Base-by-base conservation (phyloP, 352 stramenopile genomes). In the Paralagenidium karlingii region DNA sequence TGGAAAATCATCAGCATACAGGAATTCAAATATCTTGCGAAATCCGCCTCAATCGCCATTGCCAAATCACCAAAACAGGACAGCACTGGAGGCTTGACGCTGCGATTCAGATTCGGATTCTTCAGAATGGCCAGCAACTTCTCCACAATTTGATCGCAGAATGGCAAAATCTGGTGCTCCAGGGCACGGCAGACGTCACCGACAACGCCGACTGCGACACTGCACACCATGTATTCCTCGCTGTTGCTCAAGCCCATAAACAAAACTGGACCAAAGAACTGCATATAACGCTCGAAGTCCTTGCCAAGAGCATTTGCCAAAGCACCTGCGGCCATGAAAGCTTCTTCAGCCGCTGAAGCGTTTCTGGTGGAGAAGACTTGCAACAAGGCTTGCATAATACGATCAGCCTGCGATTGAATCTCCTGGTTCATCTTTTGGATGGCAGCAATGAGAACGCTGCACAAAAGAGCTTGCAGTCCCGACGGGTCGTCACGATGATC, bases 61-160 rank as follows among this genome's bases (percentile, higher is more conserved):
- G 91, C 93, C 62, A 99, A 95, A 59, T 98, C 94, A 34, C 94
- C 91, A 54, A 99, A 98, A 61, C 89, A 96, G 25, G 77, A 92
- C 12, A 99, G 64, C 16, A 99, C 93, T 25, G 85, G 88, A 25
- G 94, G 94, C 63, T 99, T 99, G 6, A 98, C 94, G 34, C 76
- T 84, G 34, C 93, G 71, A 58, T 97, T 94, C 33, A 97, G 63
- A 24, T 66, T 73, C 29, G 68, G 63, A 68, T 97, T 96, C 54
- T 95, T 93, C n/a, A 98, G 55, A 31, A 94, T 93, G n/a, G 96
- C 78, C 12, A 98, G 83, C 25, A 99, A 55, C 27, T 78, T 84
- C 30, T 68, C 68, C 48, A 98, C 88, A 43, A 99, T 96, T 4
- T 94, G 79, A 49, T 98, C 83, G 47, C 89, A 97, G 45, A 93